Conservation (phyloP, 345 rosid genomes). For the Citrus mangshanensis region DNA sequence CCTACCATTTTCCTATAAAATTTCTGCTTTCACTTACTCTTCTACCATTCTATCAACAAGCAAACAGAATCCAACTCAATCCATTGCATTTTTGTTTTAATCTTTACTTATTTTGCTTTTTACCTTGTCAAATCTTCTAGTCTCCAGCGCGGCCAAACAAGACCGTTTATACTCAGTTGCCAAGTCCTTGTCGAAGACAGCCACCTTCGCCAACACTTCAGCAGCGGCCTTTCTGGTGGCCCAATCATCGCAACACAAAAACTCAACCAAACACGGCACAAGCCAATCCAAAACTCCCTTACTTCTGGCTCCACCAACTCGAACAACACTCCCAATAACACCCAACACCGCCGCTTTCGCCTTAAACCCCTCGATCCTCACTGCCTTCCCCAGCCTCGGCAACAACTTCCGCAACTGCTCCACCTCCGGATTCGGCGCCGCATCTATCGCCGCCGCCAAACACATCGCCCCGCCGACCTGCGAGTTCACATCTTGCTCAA, state of each 20-base stretch:
- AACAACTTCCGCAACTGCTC: slow-evolving; percentile 61
- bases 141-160: slow-evolving; percentile 50
- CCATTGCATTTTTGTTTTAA: neutral
- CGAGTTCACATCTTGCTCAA: slow-evolving; percentile 66
- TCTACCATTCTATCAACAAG: slow-evolving; percentile 12
- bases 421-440: slow-evolving; percentile 55
- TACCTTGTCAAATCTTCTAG: slow-evolving; percentile 88
- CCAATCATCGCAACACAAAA: slow-evolving; percentile 78
- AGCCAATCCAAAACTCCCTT: slow-evolving; percentile 63
- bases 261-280: slow-evolving; percentile 57
- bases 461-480: slow-evolving; percentile 90
- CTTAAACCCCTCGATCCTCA: slow-evolving; percentile 65
- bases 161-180: slow-evolving; percentile 49
- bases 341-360: slow-evolving; percentile 70
- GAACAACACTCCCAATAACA: slow-evolving; percentile 60
- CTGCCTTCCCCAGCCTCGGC: slow-evolving; percentile 67
- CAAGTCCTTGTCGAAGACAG: slow-evolving; percentile 52
- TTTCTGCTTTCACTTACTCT: neutral
- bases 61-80: neutral
- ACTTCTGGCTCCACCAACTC: slow-evolving; percentile 51
- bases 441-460: slow-evolving; percentile 69
- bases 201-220: slow-evolving; percentile 72
- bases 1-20: neutral
- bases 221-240: slow-evolving; percentile 86
- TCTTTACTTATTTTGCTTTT: no score